Evolutionary conservation across 257 asterid genomes (phyloP).

Genomic region (Eustoma russellianum): DNA sequence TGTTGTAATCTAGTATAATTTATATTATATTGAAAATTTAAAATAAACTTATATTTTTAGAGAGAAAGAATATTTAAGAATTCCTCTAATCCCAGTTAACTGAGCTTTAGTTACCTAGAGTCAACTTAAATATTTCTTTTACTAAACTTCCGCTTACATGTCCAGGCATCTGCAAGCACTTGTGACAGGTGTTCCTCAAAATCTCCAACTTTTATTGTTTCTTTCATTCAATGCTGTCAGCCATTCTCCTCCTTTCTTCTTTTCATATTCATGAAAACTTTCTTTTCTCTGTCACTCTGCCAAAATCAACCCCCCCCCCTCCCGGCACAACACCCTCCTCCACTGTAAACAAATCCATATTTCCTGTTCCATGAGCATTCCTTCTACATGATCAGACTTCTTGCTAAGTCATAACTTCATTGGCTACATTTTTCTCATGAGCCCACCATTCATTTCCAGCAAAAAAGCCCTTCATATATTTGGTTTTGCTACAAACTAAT

Average conservation of each 20-base stretch:
- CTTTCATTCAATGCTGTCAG: conserved; percentile 11
- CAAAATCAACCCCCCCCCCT: too few species aligned
- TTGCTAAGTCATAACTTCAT: neutral
- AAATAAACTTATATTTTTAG: too few species aligned
- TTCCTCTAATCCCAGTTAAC: too few species aligned
- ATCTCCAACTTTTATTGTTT: conserved; percentile 2
- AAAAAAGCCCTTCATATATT: conserved; percentile 1
- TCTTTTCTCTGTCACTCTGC: neutral
- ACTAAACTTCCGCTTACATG: conserved; percentile 28
- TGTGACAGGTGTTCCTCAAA: conserved; percentile 25
- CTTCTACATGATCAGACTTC: neutral
- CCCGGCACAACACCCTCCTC: neutral
- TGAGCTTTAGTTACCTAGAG: conserved; percentile 3
- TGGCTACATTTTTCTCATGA: conserved; percentile 10
- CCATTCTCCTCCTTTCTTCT: conserved; percentile 23
- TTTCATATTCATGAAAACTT: neutral
- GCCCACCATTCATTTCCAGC: neutral
- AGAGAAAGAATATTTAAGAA: too few species aligned
- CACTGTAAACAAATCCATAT: neutral
- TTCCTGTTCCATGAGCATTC: neutral
- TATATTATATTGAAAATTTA: too few species aligned
- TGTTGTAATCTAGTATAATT: too few species aligned
- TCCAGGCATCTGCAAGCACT: conserved; percentile 43
- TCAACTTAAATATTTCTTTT: conserved; percentile 27
- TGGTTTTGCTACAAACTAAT: conserved; percentile 8